A percentile compares a stretch with the other conserved stretches of the same genome.
These are phyloP conservation scores for Fraxinus ornus DNA, from an alignment of 305 asterid genomes.

Conservation along the genomic window DNA sequence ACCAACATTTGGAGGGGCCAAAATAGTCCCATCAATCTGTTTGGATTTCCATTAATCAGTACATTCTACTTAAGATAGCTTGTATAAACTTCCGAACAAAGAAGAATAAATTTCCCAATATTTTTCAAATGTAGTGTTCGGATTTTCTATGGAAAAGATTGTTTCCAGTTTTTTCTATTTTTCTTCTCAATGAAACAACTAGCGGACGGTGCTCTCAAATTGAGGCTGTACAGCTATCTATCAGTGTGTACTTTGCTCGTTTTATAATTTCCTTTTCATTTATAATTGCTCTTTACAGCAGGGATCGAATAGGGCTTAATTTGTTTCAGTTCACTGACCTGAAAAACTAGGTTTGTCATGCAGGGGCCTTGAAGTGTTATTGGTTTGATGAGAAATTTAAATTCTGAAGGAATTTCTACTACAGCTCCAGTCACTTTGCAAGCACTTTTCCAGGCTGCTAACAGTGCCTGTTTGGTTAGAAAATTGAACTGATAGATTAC, in stretches of 20 bases:
- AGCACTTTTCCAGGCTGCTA: slow-evolving; percentile 68
- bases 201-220: no score
- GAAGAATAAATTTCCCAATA: neutral
- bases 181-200: no score
- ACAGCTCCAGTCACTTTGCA: slow-evolving; percentile 58
- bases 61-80: neutral
- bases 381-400: slow-evolving; percentile 59
- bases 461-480: slow-evolving; percentile 47
- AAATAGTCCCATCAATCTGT: slow-evolving; percentile 65
- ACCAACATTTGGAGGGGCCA: slow-evolving; percentile 61
- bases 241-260: no score
- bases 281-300: neutral
- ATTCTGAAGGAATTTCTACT: slow-evolving; percentile 47
- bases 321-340: slow-evolving; percentile 31
- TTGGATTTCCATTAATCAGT: slow-evolving; percentile 1
- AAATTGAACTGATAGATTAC: neutral
- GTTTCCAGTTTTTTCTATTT: no score
- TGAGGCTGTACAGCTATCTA: no score
- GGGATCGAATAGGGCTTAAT: neutral
- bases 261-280: neutral
- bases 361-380: slow-evolving; percentile 74
- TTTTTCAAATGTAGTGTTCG: neutral
- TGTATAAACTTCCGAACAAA: neutral
- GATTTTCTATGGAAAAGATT: neutral
- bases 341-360: slow-evolving; percentile 58